Conservation (phyloP, 2,329 filamentous ascomycete genomes). For the Sporothrix variecibatus region DNA sequence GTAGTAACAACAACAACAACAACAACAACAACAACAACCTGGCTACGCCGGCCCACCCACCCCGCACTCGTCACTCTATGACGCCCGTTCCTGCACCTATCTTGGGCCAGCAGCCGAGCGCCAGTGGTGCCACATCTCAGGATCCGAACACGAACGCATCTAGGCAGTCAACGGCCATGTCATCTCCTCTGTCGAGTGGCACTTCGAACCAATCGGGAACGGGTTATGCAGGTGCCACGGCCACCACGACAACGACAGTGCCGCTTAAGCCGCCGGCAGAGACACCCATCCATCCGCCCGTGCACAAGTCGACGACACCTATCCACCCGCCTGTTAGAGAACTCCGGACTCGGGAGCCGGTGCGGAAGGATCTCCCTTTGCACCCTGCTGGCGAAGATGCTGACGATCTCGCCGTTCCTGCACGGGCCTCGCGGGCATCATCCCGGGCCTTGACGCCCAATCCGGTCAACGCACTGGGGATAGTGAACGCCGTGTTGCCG, state of each 20-base stretch:
- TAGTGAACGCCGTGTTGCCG: background rate
- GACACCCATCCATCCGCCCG: slow-evolving; percentile 37
- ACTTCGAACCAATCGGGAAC: background rate
- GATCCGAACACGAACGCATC: slow-evolving; percentile 28
- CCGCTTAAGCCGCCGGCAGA: slow-evolving; percentile 38
- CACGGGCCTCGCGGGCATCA: slow-evolving; percentile 22
- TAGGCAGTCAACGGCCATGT: slow-evolving; percentile 20
- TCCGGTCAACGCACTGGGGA: background rate
- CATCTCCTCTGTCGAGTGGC: slow-evolving; percentile 23
- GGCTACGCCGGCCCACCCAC: slow-evolving; percentile 30
- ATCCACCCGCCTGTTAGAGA: slow-evolving; percentile 41
- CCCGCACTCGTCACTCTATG: slow-evolving; percentile 31
- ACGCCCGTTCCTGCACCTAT: slow-evolving; percentile 41
- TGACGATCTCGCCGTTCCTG: background rate
- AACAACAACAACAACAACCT: slow-evolving; percentile 21
- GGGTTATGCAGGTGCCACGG: slow-evolving; percentile 20
- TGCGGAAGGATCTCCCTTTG: slow-evolving; percentile 30
- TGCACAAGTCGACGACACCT: slow-evolving; percentile 40
- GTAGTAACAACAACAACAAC: slow-evolving; percentile 18
- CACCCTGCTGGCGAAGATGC: slow-evolving; percentile 25
- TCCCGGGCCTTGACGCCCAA: slow-evolving; percentile 27
- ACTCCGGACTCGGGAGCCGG: slow-evolving; percentile 38
- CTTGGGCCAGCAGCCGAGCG: slow-evolving; percentile 24
- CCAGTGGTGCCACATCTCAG: slow-evolving; percentile 34
- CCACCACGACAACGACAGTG: slow-evolving; percentile 32